Conservation (phyloP, 495 filamentous ascomycete species). For the Lophiotrema nucula region DNA sequence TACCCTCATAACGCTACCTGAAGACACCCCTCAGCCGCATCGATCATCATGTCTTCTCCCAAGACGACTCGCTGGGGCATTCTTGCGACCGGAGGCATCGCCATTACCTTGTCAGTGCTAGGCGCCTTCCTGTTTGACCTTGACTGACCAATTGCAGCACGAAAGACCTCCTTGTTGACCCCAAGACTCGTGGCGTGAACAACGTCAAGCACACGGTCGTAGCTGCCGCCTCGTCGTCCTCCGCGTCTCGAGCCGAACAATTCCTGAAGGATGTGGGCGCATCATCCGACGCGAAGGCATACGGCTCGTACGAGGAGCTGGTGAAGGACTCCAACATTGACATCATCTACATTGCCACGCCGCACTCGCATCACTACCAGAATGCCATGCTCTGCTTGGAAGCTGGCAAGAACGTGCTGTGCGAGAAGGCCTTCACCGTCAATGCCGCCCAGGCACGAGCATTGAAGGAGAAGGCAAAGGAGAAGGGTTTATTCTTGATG, state of each 20-base stretch:
- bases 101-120: conserved; percentile 22
- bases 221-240: conserved; percentile 81
- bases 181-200: conserved; percentile 65
- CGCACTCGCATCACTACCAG: conserved; percentile 95
- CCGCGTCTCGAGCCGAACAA: conserved; percentile 61
- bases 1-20: background rate
- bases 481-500: conserved; percentile 91
- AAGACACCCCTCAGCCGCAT: background rate
- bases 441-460: conserved; percentile 78
- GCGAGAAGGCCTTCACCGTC: conserved; percentile 93
- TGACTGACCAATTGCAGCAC: conserved; percentile 39
- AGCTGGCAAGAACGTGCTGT: conserved; percentile 86
- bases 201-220: conserved; percentile 77
- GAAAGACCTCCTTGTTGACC: conserved; percentile 78
- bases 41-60: conserved; percentile 34
- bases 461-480: conserved; percentile 66
- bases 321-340: conserved; percentile 77
- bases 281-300: conserved; percentile 67
- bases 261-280: conserved; percentile 70
- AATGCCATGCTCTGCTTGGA: conserved; percentile 80
- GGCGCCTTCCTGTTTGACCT: background rate
- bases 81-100: conserved; percentile 45
- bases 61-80: conserved; percentile 73
- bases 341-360: conserved; percentile 90
- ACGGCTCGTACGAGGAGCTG: conserved; percentile 79